These are phyloP conservation scores for Candida tammaniensis DNA, from an alignment of 805 yeast species.

Conservation along the genomic window DNA sequence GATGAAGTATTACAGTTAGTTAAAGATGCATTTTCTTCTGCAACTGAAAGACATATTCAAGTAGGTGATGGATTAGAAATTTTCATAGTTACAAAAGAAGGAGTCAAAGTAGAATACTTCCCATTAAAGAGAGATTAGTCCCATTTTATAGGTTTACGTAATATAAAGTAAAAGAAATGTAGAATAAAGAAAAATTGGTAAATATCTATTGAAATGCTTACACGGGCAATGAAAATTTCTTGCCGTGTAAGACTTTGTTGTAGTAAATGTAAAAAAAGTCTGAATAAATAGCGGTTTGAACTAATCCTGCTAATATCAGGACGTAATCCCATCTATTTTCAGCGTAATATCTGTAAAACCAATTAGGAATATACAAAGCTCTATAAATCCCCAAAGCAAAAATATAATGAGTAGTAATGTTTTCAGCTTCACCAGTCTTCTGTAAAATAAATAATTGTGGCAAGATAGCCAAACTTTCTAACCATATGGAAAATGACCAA, in stretches of 20 bases:
- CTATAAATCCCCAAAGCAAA: slow-evolving; percentile 91
- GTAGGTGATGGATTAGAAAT: slow-evolving; percentile 97
- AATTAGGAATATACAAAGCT: slow-evolving; percentile 87
- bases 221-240: slow-evolving; percentile 70
- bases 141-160: not conserved
- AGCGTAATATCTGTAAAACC: slow-evolving; percentile 80
- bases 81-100: slow-evolving; percentile 88
- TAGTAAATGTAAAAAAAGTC: slow-evolving; percentile 96
- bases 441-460: slow-evolving; percentile 93
- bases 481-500: slow-evolving; percentile 92
- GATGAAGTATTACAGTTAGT: slow-evolving; percentile 88
- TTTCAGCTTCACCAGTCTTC: slow-evolving; percentile 82
- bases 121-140: slow-evolving; percentile 83
- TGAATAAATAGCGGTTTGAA: slow-evolving; percentile 86
- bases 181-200: not conserved
- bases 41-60: slow-evolving; percentile 97
- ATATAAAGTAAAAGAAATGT: not conserved
- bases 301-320: slow-evolving; percentile 72
- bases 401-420: slow-evolving; percentile 87
- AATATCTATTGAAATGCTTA: too few relatives aligned
- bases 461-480: slow-evolving; percentile 85
- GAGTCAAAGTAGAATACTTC: slow-evolving; percentile 76
- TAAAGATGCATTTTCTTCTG: slow-evolving; percentile 91
- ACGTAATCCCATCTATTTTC: slow-evolving; percentile 68
- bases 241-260: slow-evolving; percentile 70